Percentiles rank a stretch among this genome's conserved stretches.
Conservation (phyloP, 116 monocot species). For the Zostera marina region DNA sequence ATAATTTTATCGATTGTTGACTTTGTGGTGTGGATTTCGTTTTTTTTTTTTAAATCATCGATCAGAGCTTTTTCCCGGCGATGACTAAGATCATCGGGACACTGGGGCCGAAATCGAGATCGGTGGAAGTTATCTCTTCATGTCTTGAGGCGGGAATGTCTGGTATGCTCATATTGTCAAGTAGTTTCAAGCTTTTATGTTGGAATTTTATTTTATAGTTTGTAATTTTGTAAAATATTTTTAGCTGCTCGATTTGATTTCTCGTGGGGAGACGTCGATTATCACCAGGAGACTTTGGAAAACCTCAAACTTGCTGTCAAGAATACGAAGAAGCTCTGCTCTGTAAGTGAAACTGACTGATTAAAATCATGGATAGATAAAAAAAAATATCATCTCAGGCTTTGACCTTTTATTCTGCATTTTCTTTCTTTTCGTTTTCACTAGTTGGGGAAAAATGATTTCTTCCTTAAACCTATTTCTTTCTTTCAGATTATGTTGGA, state of each 20-base stretch:
- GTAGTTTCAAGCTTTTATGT: too few relatives aligned
- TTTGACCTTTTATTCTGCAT: too few relatives aligned
- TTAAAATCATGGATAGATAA: too few relatives aligned
- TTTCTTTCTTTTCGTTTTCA: too few relatives aligned
- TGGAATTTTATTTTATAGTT: not conserved
- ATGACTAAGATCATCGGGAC: slow-evolving; percentile 99
- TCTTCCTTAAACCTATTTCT: not conserved
- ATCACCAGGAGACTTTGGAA: slow-evolving; percentile 86
- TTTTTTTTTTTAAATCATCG: slow-evolving; percentile 9
- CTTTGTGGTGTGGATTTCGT: not conserved
- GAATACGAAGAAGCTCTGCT: slow-evolving; percentile 83
- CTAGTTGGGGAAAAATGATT: not conserved
- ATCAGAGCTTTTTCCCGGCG: slow-evolving; percentile 91
- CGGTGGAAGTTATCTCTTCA: slow-evolving; percentile 75
- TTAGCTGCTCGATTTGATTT: slow-evolving; percentile 87
- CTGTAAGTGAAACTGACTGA: slow-evolving; percentile 29
- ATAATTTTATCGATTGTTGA: not conserved
- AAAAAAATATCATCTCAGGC: too few relatives aligned
- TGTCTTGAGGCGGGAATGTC: slow-evolving; percentile 99
- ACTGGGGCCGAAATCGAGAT: slow-evolving; percentile 81
- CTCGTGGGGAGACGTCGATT: slow-evolving; percentile 74
- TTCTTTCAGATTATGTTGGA: slow-evolving; percentile 36
- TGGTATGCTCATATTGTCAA: slow-evolving; percentile 17
- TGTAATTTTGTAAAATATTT: not conserved
- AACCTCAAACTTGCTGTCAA: slow-evolving; percentile 84